Evolutionary conservation across 495 filamentous ascomycete genomes (phyloP).

Genomic region (Lasiosphaeriaceae sp.): DNA sequence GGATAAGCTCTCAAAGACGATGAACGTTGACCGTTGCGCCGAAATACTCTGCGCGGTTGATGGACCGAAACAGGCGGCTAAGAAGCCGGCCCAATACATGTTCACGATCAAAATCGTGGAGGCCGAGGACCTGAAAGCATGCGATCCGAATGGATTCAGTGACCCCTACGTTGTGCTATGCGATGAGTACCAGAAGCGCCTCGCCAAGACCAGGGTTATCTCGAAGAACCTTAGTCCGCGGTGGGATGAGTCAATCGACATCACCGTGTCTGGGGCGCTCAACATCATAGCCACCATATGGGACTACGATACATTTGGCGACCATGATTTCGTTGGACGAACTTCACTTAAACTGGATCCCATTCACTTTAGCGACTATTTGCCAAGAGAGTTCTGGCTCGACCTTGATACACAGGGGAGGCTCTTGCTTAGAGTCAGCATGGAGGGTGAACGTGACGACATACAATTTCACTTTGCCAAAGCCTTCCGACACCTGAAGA

Average conservation of each 20-base stretch:
- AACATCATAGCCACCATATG: slow-evolving; percentile 97
- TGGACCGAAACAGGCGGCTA: slow-evolving; percentile 44
- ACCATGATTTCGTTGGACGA: slow-evolving; percentile 94
- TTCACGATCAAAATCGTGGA: slow-evolving; percentile 99
- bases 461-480: slow-evolving; percentile 99
- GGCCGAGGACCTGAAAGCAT: slow-evolving; percentile 96
- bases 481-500: slow-evolving; percentile 89
- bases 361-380: slow-evolving; percentile 88
- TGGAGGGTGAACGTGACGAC: slow-evolving; percentile 98
- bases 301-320: slow-evolving; percentile 97
- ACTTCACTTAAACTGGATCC: slow-evolving; percentile 95
- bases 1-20: slow-evolving; percentile 81
- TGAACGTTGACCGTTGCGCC: slow-evolving; percentile 92
- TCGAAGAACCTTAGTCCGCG: slow-evolving; percentile 89
- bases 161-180: slow-evolving; percentile 97
- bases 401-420: slow-evolving; percentile 95
- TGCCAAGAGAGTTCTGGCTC: slow-evolving; percentile 95
- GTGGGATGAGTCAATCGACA: slow-evolving; percentile 97
- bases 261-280: slow-evolving; percentile 83
- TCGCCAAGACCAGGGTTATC: slow-evolving; percentile 90
- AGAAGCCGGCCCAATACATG: slow-evolving; percentile 76
- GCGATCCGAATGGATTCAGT: slow-evolving; percentile 88
- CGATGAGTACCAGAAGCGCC: slow-evolving; percentile 97
- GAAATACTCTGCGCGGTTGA: slow-evolving; percentile 68
- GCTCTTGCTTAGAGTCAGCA: slow-evolving; percentile 83